phyloP scores from a whole-genome alignment of 2,329 filamentous ascomycete species.

The Curvularia spicifera region DNA sequence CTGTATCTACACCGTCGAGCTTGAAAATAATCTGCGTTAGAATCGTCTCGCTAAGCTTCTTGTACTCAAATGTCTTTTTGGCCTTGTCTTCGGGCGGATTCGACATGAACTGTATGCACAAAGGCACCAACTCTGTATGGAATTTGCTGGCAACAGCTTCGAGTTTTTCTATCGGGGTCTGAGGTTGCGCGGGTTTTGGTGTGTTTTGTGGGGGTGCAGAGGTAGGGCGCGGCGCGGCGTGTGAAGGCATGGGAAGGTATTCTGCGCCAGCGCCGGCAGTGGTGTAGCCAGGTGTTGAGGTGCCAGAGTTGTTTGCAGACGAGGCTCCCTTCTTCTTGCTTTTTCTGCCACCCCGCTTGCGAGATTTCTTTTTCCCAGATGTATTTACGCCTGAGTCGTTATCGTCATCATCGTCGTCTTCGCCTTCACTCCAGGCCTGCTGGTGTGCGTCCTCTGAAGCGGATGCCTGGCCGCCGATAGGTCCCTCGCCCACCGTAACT shows the following conservation, averaged over 20 bases:
- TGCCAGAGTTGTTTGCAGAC: constrained; percentile 49
- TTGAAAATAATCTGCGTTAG: constrained; percentile 79
- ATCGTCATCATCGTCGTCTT: constrained; percentile 51
- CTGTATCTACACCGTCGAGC: constrained; percentile 76
- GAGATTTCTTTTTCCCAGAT: constrained; percentile 42
- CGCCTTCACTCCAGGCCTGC: constrained; percentile 41
- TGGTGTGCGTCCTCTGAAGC: constrained; percentile 45
- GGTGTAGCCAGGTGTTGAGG: constrained; percentile 52
- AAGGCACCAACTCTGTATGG: constrained; percentile 67
- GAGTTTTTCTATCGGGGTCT: constrained; percentile 63
- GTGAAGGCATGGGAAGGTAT: constrained; percentile 47
- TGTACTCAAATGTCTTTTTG: constrained; percentile 76
- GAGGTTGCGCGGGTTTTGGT: constrained; percentile 35
- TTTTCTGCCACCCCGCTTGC: constrained; percentile 49
- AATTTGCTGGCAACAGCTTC: constrained; percentile 71
- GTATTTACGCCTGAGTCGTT: constrained; percentile 39
- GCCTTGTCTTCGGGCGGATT: constrained; percentile 65
- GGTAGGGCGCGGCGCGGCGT: constrained; percentile 44
- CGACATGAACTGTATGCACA: constrained; percentile 67
- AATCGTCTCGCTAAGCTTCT: constrained; percentile 75
- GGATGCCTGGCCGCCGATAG: constrained; percentile 50
- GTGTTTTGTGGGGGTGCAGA: constrained; percentile 42
- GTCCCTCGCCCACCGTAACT: constrained; percentile 62
- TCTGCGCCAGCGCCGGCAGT: constrained; percentile 43
- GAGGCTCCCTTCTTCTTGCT: constrained; percentile 55